phyloP scores from a whole-genome alignment of 2,329 filamentous ascomycete genomes.

The Aureobasidium leucospermi region DNA sequence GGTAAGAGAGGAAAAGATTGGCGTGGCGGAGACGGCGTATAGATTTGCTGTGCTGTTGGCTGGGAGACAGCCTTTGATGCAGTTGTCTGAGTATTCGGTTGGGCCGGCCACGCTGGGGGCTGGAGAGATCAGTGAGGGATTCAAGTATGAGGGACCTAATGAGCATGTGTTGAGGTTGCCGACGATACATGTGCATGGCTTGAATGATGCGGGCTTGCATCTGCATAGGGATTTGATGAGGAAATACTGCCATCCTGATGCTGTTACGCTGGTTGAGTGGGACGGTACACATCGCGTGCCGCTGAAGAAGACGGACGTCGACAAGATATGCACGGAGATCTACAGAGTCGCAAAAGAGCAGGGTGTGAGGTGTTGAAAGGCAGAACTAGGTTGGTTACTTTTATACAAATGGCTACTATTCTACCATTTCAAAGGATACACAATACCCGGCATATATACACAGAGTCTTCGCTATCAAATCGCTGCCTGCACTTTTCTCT shows the following conservation, averaged over 20 bases:
- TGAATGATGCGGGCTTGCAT: conserved; percentile 52
- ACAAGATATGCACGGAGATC: conserved; percentile 47
- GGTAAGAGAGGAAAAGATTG: conserved; percentile 37
- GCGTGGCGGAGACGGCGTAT: conserved; percentile 37
- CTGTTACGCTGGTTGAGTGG: conserved; percentile 60
- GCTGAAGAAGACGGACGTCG: conserved; percentile 59
- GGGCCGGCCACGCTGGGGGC: conserved; percentile 32
- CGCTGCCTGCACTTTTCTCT: conserved; percentile 32
- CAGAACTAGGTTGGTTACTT: too few species aligned
- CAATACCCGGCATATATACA: background rate
- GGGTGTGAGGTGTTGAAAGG: conserved; percentile 29
- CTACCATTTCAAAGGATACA: too few species aligned
- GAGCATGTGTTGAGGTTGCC: conserved; percentile 49
- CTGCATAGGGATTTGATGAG: conserved; percentile 50
- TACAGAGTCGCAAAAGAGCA: conserved; percentile 44
- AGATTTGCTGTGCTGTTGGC: conserved; percentile 57
- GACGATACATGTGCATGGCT: conserved; percentile 62
- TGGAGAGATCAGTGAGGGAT: conserved; percentile 39
- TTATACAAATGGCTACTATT: too few species aligned
- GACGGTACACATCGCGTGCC: conserved; percentile 65
- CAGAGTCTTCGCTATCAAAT: conserved; percentile 17
- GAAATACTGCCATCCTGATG: conserved; percentile 52
- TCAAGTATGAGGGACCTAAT: conserved; percentile 34
- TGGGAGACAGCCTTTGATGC: conserved; percentile 53
- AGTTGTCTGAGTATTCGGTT: conserved; percentile 37